Conservation (phyloP, 257 asterid species). For the Leptodermis oblonga region DNA sequence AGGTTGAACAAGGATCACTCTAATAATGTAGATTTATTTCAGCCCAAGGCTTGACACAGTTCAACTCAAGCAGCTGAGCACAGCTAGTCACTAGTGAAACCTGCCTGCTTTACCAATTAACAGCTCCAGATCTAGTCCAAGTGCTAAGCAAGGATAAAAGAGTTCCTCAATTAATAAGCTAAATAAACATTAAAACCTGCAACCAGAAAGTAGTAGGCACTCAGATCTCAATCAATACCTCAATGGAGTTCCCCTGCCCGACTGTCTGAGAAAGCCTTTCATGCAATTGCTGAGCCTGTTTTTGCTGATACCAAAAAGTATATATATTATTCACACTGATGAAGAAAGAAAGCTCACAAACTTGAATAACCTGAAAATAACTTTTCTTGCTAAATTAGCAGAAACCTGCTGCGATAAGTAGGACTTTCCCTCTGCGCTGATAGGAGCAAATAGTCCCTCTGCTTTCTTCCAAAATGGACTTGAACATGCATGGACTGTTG, state of each 20-base stretch:
- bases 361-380: constrained; percentile 1
- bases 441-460: constrained; percentile 63
- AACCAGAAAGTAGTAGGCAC: not conserved
- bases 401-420: constrained; percentile 65
- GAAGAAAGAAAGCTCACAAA: constrained; percentile 8
- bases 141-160: constrained; percentile 6
- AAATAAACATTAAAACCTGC: not conserved
- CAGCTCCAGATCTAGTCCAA: not conserved
- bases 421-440: constrained; percentile 57
- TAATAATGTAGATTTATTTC: not conserved
- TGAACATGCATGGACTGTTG: constrained; percentile 71
- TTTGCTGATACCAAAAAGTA: constrained; percentile 46
- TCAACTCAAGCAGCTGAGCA: not conserved
- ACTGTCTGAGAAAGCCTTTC: constrained; percentile 37
- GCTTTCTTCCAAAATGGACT: constrained; percentile 76
- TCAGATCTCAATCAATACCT: constrained; percentile 24
- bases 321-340: constrained; percentile 11
- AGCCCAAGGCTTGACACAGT: not conserved
- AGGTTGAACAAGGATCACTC: not conserved
- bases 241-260: constrained; percentile 29
- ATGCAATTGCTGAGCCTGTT: constrained; percentile 51
- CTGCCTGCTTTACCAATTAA: not conserved
- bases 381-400: constrained; percentile 15
- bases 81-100: not conserved
- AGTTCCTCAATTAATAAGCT: not conserved